Evolutionary conservation across 2,329 filamentous ascomycete species (phyloP), one percentile per base, ranked within the genome.

Genomic region (Epichloe scottii): DNA sequence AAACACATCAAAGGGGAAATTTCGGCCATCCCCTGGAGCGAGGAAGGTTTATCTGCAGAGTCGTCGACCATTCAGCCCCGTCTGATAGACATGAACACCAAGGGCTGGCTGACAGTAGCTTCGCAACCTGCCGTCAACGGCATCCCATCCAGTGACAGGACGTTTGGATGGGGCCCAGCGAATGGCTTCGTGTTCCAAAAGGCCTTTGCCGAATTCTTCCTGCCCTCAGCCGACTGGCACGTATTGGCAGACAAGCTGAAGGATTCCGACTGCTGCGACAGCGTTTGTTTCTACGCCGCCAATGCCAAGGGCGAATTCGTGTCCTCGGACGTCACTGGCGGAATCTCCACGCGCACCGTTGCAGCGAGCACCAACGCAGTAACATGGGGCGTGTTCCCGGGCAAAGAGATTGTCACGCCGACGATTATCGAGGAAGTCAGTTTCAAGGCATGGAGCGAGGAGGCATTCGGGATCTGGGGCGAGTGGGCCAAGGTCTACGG

Each of bases 161-260:
- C 87, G 19, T 95, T 95, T 60, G 93, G 93, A 56, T 98, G 93
- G 93, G 93, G 93, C 1, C 93, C 93, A 0, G 79, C 78, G 47
- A 84, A 90, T 60, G 93, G 93, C 17, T 97, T 95, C 65, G 89
- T 97, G 46, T 98, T 96, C 73, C 93, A 98, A 63, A 98, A 97
- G 69, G 86, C 91, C 0, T 98, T 98, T 67, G 89, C 98, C 48
- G 93, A 98, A 66, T 89, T 97, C 70, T 98, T 98, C 74, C 71
- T 95, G 52, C 83, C 90, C 0, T 70, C 75, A 0, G 67, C 76
- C 0, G 87, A 91, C 64, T 97, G 89, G 83, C 67, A 71, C 15
- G 65, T 65, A 1, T 75, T 98, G 34, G 77, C 79, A 56, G 73
- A 75, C 4, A 78, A 80, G 53, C 78, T 97, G 43, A 63, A 68